A percentile compares a stretch with the other conserved stretches of the same genome.
Evolutionary conservation across 192 early-diverging fungal genomes (phyloP).

Genomic region (Allomyces macrogynus): DNA sequence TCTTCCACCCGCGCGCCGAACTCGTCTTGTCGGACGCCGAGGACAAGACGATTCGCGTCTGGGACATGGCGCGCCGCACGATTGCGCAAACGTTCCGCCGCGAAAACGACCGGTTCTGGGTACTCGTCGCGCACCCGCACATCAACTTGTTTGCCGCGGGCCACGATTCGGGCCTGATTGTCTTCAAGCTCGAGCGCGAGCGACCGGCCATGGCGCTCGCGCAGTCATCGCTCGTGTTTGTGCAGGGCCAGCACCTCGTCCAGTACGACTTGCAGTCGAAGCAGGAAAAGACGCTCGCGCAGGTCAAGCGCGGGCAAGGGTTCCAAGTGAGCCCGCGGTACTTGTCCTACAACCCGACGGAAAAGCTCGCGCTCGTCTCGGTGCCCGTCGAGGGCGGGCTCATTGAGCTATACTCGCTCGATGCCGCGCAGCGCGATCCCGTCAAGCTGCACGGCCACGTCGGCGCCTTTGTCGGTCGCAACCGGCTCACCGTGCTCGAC

Average conservation of each 20-base stretch:
- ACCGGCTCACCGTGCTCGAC: conserved; percentile 91
- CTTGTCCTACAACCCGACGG: conserved; percentile 87
- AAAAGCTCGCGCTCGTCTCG: conserved; percentile 69
- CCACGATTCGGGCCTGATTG: conserved; percentile 92
- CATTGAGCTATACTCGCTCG: conserved; percentile 76
- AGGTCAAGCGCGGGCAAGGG: conserved; percentile 45
- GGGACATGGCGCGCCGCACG: conserved; percentile 93
- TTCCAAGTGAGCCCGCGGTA: conserved; percentile 56
- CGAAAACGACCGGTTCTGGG: conserved; percentile 95
- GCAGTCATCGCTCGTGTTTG: conserved; percentile 66
- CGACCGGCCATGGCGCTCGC: conserved; percentile 74
- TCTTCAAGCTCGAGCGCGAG: conserved; percentile 97
- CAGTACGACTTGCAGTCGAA: conserved; percentile 57
- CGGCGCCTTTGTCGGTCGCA: conserved; percentile 86
- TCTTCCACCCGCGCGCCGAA: conserved; percentile 95
- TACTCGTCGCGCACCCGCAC: conserved; percentile 83
- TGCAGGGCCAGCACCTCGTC: conserved; percentile 71
- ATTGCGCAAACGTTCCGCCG: conserved; percentile 87
- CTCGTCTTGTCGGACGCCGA: conserved; percentile 84
- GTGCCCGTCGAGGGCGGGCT: conserved; percentile 65
- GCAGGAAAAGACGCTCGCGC: conserved; percentile 56
- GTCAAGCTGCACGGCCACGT: conserved; percentile 25
- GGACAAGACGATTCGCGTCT: conserved; percentile 94
- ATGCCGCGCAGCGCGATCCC: conserved; percentile 34
- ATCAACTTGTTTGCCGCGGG: conserved; percentile 96